Base-by-base conservation (phyloP, 192 early-diverging fungal species). In the Coemansia asiatica region DNA sequence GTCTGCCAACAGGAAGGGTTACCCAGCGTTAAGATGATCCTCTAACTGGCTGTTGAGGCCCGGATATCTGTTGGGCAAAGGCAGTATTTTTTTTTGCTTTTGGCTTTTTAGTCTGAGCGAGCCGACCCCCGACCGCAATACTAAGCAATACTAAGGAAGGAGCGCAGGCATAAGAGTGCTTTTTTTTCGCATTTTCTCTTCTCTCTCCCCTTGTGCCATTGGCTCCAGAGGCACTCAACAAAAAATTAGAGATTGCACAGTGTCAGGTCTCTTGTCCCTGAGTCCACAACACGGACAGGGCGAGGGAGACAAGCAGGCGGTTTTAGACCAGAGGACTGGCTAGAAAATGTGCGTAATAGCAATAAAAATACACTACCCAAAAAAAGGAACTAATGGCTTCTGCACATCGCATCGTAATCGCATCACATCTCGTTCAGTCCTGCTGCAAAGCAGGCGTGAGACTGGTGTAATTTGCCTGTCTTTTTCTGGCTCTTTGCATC, bases 361-460 rank as follows among this genome's bases (percentile, higher is more conserved):
- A 26, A 26, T 15, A 54, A n/a, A 29, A 26, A 19, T 15, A 29
- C 22, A 27, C 26, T 56, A 27, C 28, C 54, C 13, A 56, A 56
- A 56, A n/a, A 56, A 27, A 56, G 29, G 54, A 56, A 56, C 29
- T 56, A 56, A 56, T 56, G 54, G 51, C 51, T 54, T 54, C 51
- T 54, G 51, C 18, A 16, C 51, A 50, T n/a, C 19, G 15, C 47
- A 44, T 44, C 16, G 7, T 44, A 44, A 21, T 18, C 50, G 19
- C 50, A 25, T 9, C 23, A 12, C 6, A 29, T 31, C 9, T 29
- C 28, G 16, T 29, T 8, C 4, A 3, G 8, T 33, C 31, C 31
- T 8, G 8, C 31, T 8, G 31, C 31, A 3, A 8, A 33, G n/a
- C 54, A 31, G 16, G 28, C 54, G 29, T 29, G 26, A 12, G 26